Conservation (phyloP, 768 basidiomycete species). For the Leccinellum rugosiceps region DNA sequence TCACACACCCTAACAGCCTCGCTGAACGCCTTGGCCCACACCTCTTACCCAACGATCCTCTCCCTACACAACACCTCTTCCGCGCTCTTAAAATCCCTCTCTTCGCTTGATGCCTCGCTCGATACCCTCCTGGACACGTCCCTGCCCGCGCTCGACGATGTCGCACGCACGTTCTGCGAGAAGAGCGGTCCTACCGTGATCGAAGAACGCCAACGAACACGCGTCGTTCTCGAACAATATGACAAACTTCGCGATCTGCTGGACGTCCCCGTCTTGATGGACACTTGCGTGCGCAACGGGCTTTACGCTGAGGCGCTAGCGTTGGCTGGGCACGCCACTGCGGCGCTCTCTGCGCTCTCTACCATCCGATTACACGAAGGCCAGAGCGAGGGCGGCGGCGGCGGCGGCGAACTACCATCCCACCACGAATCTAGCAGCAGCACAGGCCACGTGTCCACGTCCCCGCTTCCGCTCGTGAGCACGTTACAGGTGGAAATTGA, state of each 20-base stretch:
- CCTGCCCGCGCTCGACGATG: slow-evolving; percentile 74
- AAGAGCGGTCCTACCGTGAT: slow-evolving; percentile 70
- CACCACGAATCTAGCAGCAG: slow-evolving; percentile 34
- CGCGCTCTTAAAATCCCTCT: slow-evolving; percentile 68
- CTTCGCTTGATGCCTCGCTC: slow-evolving; percentile 73
- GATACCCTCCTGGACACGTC: slow-evolving; percentile 59
- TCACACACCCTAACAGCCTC: slow-evolving; percentile 86
- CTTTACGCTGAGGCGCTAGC: slow-evolving; percentile 92
- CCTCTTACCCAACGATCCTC: slow-evolving; percentile 89
- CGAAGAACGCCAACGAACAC: slow-evolving; percentile 68
- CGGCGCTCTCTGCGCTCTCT: slow-evolving; percentile 40
- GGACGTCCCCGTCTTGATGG: slow-evolving; percentile 86
- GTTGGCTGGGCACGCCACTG: slow-evolving; percentile 67
- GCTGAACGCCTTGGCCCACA: slow-evolving; percentile 83
- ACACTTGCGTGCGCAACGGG: slow-evolving; percentile 90
- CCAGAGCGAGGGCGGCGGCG: neutral
- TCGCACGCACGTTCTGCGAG: slow-evolving; percentile 66
- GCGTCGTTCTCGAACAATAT: slow-evolving; percentile 88
- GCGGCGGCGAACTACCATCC: slow-evolving; percentile 28
- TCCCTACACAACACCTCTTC: slow-evolving; percentile 81
- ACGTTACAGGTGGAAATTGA: slow-evolving; percentile 67
- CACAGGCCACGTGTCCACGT: slow-evolving; percentile 25
- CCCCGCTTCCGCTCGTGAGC: slow-evolving; percentile 29
- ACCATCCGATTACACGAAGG: slow-evolving; percentile 34
- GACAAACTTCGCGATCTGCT: slow-evolving; percentile 91